Evolutionary conservation across 169 alveolate species (phyloP), one percentile per base, ranked within the genome.

Genomic region (Pseudocohnilembus persalinus): DNA sequence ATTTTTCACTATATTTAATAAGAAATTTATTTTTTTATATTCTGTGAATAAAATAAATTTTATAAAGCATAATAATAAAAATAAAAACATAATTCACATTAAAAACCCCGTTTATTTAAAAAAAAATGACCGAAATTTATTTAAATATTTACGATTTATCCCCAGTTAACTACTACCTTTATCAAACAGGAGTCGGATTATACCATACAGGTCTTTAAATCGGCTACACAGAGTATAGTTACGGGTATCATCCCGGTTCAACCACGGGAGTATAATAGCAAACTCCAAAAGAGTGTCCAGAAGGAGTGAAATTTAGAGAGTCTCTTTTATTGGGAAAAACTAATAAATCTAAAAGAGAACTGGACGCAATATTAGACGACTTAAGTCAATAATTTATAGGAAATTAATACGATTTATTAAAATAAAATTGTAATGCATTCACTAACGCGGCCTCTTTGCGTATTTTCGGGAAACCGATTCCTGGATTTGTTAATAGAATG

Each of bases 91-190:
- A n/a, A n/a, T n/a, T n/a, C n/a, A n/a, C n/a, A n/a, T n/a, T n/a
- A n/a, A n/a, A n/a, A n/a, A n/a, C n/a, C n/a, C n/a, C n/a, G n/a
- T n/a, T n/a, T n/a, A n/a, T n/a, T n/a, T n/a, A 28, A 0, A 0
- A 79, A 0, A 79, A 1, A 32, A 32, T 34, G 31, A 79, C 64
- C 63, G 64, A 79, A 72, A 79, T 79, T 79, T 79, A 79, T 79
- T 63, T 79, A 79, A 79, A 79, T 64, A 63, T 79, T n/a, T 79
- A 79, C 49, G 84, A 79, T 29, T 63, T 79, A 49, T 33, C 84
- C 24, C 75, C 74, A 27, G 4, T 49, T 11, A 79, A 79, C 29
- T 79, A 79, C 31, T 79, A 49, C 49, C 63, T 63, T 0, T 76
- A 79, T 63, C 49, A 74, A 29, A 15, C 49, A 63, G 84, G 84